Percentiles rank a stretch among this genome's conserved stretches.
phyloP scores from a whole-genome alignment of 176 grass and related monocot genomes.

The Aegilops umbellulata region DNA sequence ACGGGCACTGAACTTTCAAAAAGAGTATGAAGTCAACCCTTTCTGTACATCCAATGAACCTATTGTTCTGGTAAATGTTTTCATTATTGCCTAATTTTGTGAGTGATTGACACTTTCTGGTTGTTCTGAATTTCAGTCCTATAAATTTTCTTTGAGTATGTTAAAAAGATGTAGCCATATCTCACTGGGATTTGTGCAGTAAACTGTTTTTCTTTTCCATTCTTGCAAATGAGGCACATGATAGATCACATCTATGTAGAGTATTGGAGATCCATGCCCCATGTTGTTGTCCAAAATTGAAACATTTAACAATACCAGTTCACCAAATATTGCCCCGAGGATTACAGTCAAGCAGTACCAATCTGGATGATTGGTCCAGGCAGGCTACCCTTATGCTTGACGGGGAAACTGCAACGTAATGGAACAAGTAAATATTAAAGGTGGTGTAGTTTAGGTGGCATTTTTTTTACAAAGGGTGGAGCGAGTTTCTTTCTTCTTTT shows the following conservation, averaged over 20 bases:
- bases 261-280: conserved; percentile 63
- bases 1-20: no score
- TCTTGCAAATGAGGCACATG: conserved; percentile 56
- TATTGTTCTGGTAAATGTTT: not conserved
- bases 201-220: not conserved
- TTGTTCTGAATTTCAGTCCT: not conserved
- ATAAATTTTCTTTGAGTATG: not conserved
- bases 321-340: conserved; percentile 38
- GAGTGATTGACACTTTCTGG: not conserved
- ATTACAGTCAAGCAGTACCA: conserved; percentile 25
- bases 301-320: conserved; percentile 11
- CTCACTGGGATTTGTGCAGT: not conserved
- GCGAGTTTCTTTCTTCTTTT: no score
- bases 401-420: not conserved
- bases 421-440: conserved; percentile 15
- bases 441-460: conserved; percentile 29
- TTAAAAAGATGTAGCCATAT: not conserved
- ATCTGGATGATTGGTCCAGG: conserved; percentile 26
- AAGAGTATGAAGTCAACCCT: no score
- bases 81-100: conserved; percentile 10
- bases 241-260: conserved; percentile 54
- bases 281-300: conserved; percentile 21
- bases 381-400: no score
- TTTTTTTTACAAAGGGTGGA: no score
- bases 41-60: no score